Base-by-base conservation (phyloP, 2,329 filamentous ascomycete genomes). In the Xylaria sp. region DNA sequence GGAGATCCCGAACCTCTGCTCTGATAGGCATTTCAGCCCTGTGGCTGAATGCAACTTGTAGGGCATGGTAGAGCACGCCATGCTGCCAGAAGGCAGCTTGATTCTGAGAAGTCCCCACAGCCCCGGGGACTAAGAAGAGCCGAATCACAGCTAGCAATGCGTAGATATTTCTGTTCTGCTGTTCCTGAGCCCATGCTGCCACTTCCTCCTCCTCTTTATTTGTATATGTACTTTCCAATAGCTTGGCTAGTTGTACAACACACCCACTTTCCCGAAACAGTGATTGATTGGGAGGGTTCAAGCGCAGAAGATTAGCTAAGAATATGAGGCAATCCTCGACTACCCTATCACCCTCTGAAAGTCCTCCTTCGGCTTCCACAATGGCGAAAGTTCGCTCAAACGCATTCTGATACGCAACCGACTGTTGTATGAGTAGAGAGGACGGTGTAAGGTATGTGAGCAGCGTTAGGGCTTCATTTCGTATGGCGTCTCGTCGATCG, bases 261-360 rank as follows among this genome's bases (percentile, higher is more conserved):
- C 91, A 94, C 0, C 93, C 94, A 53, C 93, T 95, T 79, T 99
- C 96, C 65, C 95, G 88, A 79, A 99, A 98, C 65, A 95, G 90
- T 12, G 93, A 93, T 80, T 99, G 96, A 76, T 99, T 99, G 1
- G 94, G 96, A 1, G 90, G 84, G 78, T 98, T 98, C 74, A 94
- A 87, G 40, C 92, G 89, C 32, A 99, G 84, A 13, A 99, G 87
- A 78, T 98, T 98, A 50, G 94, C 93, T 58, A 98, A 84, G 62
- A 99, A 84, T 66, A 96, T 95, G 23, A 99, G 84, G 74, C 94
- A 98, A 79, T 99, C 96, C 80, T 98, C 95, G 2, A 98, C 92
- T 13, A 93, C 88, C 69, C 95, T 91, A 50, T 93, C 93, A 18
- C 96, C 96, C 74, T 97, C 91, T 4, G 86, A 86, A 53, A 99